phyloP scores from a whole-genome alignment of 495 filamentous ascomycete genomes.

The Neurospora pannonica region DNA sequence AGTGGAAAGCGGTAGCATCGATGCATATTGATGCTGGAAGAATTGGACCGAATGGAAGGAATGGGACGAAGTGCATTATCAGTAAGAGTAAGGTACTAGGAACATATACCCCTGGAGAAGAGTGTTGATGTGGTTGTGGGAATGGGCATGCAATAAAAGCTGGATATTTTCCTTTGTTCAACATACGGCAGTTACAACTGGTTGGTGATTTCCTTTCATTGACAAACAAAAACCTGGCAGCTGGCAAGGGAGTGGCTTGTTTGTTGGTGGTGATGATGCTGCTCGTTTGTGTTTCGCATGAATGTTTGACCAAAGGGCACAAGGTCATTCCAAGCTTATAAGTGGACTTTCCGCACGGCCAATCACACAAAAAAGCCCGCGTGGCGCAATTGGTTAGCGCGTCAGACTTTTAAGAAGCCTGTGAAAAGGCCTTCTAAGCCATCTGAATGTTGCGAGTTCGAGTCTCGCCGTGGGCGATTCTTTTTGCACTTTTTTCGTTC shows the following conservation, averaged over 20 bases:
- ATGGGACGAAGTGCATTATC: not conserved
- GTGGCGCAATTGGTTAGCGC: not conserved
- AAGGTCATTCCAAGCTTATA: not conserved
- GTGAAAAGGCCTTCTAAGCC: not conserved
- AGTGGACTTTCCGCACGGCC: not conserved
- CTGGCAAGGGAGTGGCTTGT: not conserved
- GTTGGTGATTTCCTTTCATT: not conserved
- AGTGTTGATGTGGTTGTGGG: not conserved
- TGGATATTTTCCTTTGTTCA: not conserved
- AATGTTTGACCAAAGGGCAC: not conserved
- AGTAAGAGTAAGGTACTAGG: not conserved
- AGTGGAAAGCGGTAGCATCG: too few relatives aligned
- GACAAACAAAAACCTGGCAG: not conserved
- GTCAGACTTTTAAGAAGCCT: conserved; percentile 3
- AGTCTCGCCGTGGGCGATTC: conserved; percentile 2
- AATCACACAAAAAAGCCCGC: not conserved
- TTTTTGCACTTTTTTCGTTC: not conserved
- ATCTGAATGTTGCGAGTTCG: conserved; percentile 6
- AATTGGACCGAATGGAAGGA: not conserved
- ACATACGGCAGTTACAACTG: not conserved
- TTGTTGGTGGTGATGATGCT: not conserved
- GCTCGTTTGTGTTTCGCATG: not conserved
- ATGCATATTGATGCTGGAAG: too few relatives aligned
- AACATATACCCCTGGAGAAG: not conserved
- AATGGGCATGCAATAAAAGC: not conserved